These are phyloP conservation scores for Vitis hybrid DNA, from an alignment of 177 flowering plant genomes.

Conservation along the genomic window DNA sequence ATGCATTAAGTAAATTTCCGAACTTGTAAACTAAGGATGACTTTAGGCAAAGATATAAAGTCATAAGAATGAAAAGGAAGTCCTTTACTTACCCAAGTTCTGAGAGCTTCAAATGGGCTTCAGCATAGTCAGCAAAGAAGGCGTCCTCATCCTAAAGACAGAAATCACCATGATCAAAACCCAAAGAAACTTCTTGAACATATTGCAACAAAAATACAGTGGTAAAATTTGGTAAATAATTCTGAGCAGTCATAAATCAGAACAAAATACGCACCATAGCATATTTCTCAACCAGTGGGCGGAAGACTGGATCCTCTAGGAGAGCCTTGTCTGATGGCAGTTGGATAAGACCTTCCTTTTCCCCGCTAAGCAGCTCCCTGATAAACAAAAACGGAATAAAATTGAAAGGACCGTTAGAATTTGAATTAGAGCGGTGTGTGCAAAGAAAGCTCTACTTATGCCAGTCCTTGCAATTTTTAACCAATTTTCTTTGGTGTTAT, in stretches of 20 bases:
- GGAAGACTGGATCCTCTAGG: conserved; percentile 69
- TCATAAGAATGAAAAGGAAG: neutral
- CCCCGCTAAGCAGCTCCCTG: conserved; percentile 79
- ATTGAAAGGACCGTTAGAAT: neutral
- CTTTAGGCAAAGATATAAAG: neutral
- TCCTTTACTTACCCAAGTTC: conserved; percentile 63
- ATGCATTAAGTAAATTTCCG: neutral
- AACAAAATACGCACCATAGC: conserved; percentile 53
- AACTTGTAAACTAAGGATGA: neutral
- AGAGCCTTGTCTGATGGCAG: conserved; percentile 86
- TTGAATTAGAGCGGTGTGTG: neutral
- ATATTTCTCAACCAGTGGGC: conserved; percentile 84
- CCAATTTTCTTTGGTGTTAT: no score
- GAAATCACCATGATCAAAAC: neutral
- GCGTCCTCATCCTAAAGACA: conserved; percentile 79
- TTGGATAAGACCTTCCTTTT: conserved; percentile 83
- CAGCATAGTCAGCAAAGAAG: conserved; percentile 82
- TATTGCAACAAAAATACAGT: neutral
- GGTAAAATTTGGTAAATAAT: neutral
- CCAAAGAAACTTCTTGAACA: neutral
- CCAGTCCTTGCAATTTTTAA: no score
- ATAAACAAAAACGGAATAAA: neutral
- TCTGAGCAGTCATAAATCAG: neutral
- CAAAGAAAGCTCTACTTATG: neutral
- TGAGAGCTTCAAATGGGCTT: conserved; percentile 78